Conservation (phyloP, 306 rosid species). For the Begonia peltatifolia region DNA sequence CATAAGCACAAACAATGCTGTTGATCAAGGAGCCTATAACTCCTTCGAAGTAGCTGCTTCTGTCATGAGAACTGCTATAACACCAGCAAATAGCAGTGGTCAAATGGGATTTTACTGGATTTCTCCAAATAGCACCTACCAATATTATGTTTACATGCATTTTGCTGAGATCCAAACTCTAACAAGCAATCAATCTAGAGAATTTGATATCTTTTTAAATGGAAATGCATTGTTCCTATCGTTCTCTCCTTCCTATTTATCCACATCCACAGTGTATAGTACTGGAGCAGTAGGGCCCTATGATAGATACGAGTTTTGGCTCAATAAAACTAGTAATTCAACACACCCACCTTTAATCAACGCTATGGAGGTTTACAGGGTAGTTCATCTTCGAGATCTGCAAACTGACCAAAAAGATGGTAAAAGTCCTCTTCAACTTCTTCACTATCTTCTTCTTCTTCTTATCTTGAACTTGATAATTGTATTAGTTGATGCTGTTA, state of each 20-base stretch:
- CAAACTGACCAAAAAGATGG: slow-evolving; percentile 11
- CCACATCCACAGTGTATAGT: not conserved
- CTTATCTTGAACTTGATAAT: not conserved
- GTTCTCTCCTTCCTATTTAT: slow-evolving; percentile 2
- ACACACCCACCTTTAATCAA: slow-evolving; percentile 13
- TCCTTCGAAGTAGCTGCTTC: slow-evolving; percentile 13
- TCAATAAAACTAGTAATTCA: slow-evolving; percentile 1
- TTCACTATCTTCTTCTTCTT: not conserved
- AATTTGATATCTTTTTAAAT: slow-evolving; percentile 3
- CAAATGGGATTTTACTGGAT: slow-evolving; percentile 9
- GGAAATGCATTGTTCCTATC: not conserved
- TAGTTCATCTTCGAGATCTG: not conserved
- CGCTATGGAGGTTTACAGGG: slow-evolving; percentile 8
- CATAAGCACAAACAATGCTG: slow-evolving; percentile 2
- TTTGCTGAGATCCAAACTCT: slow-evolving; percentile 18
- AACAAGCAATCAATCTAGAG: slow-evolving; percentile 8
- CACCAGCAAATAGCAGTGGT: slow-evolving; percentile 3
- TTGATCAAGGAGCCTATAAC: not conserved
- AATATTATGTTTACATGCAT: slow-evolving; percentile 6
- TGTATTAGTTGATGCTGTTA: slow-evolving; percentile 24
- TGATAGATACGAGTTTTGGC: not conserved
- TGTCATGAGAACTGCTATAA: slow-evolving; percentile 26
- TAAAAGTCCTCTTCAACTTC: not conserved
- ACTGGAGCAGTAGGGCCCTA: not conserved
- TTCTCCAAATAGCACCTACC: not conserved